Evolutionary conservation across 441 rosid species (phyloP), one percentile per base, ranked within the genome.

Genomic region (Hypseocharis bilobata): DNA sequence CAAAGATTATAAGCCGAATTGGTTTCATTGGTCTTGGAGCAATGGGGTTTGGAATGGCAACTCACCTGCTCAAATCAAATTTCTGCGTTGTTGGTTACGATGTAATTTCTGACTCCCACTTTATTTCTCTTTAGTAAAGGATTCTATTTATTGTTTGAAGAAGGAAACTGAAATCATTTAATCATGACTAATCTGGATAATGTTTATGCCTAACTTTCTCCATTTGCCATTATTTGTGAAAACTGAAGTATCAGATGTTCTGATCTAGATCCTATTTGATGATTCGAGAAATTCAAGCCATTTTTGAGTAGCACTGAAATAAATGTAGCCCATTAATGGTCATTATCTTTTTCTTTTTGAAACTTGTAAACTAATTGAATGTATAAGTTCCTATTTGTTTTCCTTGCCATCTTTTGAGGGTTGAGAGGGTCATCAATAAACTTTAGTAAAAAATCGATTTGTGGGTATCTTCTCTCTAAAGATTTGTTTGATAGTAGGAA

Each of bases 21-120:
- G 96, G 97, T 73, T 94, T 91, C 71, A 82, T 88, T 76, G 99
- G 99, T 66, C 99, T 88, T 62, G 97, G 97, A 70, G 97, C 97
- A 80, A 93, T 93, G 99, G 97, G 97, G 59, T 84, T 91, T 78
- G 96, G 96, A 75, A 91, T 94, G 96, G 99, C 99, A 75, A 76
- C 88, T 61, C 86, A 91, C 62, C 77, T 94, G 71, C 70, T 89
- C 74, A 89, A 83, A 70, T 83, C 88, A 16, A 81, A 87, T 1
- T 92, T 82, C 72, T 57, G 69, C 64, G 92, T 89, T 58, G 25
- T 83, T 70, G 97, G 97, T 80, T 89, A 68, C 70, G 96, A 94
- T 71, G 97, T 89, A 89, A 88, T 78, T n/a, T 75, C 60, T 75
- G 57, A 58, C 62, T 62, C 69, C 45, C 52, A 36, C 44, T 64